phyloP scores from a whole-genome alignment of 306 rosid genomes.

The Quercus suber region DNA sequence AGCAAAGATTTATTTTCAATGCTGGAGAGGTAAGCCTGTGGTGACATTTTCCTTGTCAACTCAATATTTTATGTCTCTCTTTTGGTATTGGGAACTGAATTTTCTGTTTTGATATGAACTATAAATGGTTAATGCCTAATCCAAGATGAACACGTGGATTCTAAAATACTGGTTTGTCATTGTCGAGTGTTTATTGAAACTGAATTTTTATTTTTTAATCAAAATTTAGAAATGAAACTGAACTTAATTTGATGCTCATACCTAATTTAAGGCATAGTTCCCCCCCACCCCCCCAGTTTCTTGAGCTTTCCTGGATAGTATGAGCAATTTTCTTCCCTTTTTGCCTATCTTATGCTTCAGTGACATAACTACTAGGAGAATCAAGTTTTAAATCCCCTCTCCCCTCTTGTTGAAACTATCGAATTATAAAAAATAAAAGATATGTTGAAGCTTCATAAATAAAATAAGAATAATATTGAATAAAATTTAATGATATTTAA shows the following conservation, averaged over 20 bases:
- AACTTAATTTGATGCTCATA: not conserved
- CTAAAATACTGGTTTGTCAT: not conserved
- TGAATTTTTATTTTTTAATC: no score
- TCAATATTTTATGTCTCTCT: not conserved
- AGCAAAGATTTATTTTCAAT: slow-evolving; percentile 78
- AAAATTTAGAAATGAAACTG: no score
- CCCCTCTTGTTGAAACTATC: no score
- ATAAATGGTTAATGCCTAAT: not conserved
- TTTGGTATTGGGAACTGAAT: not conserved
- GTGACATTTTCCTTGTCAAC: slow-evolving; percentile 5
- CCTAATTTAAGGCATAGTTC: not conserved
- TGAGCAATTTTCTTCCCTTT: no score
- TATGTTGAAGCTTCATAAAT: not conserved
- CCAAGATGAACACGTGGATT: not conserved
- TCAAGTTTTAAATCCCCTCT: no score
- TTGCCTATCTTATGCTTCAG: no score
- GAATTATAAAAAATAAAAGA: no score
- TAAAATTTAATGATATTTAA: not conserved
- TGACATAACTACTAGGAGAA: no score
- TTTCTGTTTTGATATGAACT: not conserved
- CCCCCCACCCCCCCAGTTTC: no score
- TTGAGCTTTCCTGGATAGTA: no score
- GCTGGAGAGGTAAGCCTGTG: slow-evolving; percentile 70
- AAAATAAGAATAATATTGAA: not conserved
- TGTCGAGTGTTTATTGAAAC: not conserved